Percentiles rank a stretch among this genome's conserved stretches.
These are phyloP conservation scores for Globisporangium irregulare DNA, from an alignment of 352 stramenopile species.

Conservation along the genomic window DNA sequence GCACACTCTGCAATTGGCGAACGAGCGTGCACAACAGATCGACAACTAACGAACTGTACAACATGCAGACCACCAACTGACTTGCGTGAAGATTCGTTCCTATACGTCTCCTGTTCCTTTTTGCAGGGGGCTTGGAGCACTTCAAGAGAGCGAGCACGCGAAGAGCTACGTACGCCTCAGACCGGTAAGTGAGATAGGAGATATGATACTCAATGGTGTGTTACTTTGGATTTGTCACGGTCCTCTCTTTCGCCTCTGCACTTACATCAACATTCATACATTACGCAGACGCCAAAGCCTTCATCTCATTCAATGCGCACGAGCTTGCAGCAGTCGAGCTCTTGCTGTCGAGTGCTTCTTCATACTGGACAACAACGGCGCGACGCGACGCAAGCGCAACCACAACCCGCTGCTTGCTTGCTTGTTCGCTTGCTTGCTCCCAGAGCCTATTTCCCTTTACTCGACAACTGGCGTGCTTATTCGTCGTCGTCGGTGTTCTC, in stretches of 20 bases:
- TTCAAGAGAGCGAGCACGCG: background rate
- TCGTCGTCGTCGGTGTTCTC: background rate
- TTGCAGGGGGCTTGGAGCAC: background rate
- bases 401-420: background rate
- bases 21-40: background rate
- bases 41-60: background rate
- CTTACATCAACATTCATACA: constrained; percentile 7
- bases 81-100: background rate
- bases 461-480: background rate
- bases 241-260: constrained; percentile 1
- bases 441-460: background rate
- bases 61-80: background rate
- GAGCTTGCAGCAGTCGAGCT: background rate
- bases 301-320: background rate
- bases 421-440: constrained; percentile 5
- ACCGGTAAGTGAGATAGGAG: background rate
- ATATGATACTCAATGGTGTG: constrained; percentile 2
- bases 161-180: background rate
- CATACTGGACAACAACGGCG: background rate
- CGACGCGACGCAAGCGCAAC: background rate
- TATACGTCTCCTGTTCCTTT: background rate
- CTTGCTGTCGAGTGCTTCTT: background rate
- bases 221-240: background rate
- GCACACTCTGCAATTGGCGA: constrained; percentile 2
- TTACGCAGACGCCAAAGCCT: background rate